A percentile compares a stretch with the other conserved stretches of the same genome.
Conservation (phyloP, 805 yeast species). For the Deakozyma indianensis region DNA sequence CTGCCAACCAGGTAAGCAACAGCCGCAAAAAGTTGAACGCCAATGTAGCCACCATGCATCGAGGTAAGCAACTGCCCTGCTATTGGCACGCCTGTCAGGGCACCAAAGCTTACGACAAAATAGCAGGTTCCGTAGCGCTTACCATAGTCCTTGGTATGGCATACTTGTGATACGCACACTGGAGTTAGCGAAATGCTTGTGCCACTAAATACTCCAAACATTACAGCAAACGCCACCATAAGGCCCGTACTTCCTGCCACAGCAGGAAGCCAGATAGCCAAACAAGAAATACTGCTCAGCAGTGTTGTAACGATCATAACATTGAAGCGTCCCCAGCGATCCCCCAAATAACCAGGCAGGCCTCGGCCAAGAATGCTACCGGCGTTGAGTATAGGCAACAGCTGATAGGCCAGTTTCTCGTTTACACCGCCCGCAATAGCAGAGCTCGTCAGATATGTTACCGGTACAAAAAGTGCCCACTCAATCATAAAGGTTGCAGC, state of each 20-base stretch:
- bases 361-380: slow-evolving; percentile 39
- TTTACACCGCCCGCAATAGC: slow-evolving; percentile 35
- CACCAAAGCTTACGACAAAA: slow-evolving; percentile 26
- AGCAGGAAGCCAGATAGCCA: slow-evolving; percentile 53
- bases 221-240: slow-evolving; percentile 33
- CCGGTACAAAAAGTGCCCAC: slow-evolving; percentile 34
- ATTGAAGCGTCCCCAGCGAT: slow-evolving; percentile 40
- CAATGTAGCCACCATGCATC: slow-evolving; percentile 14
- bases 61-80: slow-evolving; percentile 20
- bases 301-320: slow-evolving; percentile 34
- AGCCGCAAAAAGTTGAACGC: slow-evolving; percentile 20
- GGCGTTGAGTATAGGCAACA: slow-evolving; percentile 14
- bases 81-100: slow-evolving; percentile 24
- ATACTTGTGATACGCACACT: slow-evolving; percentile 49
- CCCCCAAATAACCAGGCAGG: slow-evolving; percentile 42
- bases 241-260: slow-evolving; percentile 27
- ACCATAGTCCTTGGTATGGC: slow-evolving; percentile 50
- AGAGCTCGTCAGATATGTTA: slow-evolving; percentile 44
- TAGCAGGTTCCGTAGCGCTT: slow-evolving; percentile 57
- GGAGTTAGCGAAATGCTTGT: slow-evolving; percentile 54
- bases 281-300: slow-evolving; percentile 31
- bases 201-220: slow-evolving; percentile 27
- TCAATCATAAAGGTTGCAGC: slow-evolving; percentile 28
- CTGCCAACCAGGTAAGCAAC: slow-evolving; percentile 16
- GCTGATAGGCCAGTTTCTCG: neutral